Evolutionary conservation across 148 eudicot species (phyloP), one percentile per base, ranked within the genome.

Genomic region (Bassia scoparia): DNA sequence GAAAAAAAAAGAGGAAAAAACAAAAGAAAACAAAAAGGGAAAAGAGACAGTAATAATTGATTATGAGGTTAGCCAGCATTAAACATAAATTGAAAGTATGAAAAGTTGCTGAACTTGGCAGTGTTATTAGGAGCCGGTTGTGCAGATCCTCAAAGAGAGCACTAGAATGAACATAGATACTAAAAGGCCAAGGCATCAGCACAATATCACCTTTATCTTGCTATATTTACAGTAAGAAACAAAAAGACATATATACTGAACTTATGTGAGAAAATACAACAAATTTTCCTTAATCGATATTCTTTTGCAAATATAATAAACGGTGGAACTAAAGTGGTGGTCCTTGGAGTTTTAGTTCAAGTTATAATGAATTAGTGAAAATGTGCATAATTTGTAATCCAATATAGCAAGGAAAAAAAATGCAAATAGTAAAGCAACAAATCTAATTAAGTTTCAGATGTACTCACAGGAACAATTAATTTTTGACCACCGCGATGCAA

Each of bases 401-500:
- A 38, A 61, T 0, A 73, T 41, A 64, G 53, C 56, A 24, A 24
- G 4, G 15, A 27, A 31, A 18, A 72, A 31, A 12, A n/a, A 66
- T 24, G 69, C 69, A 66, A 66, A 26, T 1, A 34, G 18, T 2
- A 62, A 33, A 64, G 30, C 50, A 27, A 61, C 14, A 31, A 30
- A 17, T 24, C 17, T 12, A 30, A 46, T 20, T 21, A 65, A 56
- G 58, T 78, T 35, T 41, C 52, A 61, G 65, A 43, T 56, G 20
- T 67, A 87, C 93, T 91, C 87, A 95, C 99, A 75, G 99, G 99
- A 80, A 95, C 76, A 52, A 89, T 84, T 68, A 95, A 69, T 84
- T 91, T 95, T 74, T 95, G 99, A 62, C 96, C 92, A 17, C 89
- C 97, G 31, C 99, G 97, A 78, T 88, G 96, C 65, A 95, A 80